phyloP scores from a whole-genome alignment of 108 stramenopile species.

The Nannochloropsis gaditana region DNA sequence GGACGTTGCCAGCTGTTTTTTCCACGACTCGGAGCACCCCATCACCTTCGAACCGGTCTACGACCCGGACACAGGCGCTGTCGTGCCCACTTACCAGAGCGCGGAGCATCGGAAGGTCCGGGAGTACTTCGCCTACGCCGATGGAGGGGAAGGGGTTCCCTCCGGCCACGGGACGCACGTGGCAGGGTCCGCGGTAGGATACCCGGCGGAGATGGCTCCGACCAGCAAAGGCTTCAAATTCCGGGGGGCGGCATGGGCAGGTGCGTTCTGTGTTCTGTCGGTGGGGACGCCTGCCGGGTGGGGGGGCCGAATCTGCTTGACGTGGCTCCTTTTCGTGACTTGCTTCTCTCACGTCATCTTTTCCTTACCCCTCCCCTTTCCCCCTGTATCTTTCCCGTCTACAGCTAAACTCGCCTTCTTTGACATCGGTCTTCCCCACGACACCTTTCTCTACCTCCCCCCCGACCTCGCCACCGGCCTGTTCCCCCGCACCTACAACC shows the following conservation, averaged over 20 bases:
- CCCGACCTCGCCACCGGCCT: conserved; percentile 27
- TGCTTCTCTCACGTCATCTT: neutral
- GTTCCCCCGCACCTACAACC: conserved; percentile 29
- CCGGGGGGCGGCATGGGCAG: neutral
- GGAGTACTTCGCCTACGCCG: neutral
- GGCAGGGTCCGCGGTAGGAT: neutral
- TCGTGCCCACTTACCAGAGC: neutral
- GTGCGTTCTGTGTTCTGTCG: neutral
- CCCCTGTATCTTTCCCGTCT: neutral
- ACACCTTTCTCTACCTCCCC: conserved; percentile 22
- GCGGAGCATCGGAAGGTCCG: neutral
- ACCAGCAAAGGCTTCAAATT: neutral
- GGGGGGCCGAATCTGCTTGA: no score
- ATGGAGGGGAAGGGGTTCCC: neutral
- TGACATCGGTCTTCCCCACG: conserved; percentile 34
- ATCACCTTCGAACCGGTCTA: neutral
- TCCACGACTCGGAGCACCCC: conserved; percentile 24
- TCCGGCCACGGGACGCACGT: neutral
- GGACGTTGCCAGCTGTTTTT: conserved; percentile 38
- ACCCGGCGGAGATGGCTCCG: conserved; percentile 9
- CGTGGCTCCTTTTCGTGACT: neutral
- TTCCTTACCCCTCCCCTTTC: neutral
- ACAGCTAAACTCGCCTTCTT: conserved; percentile 40
- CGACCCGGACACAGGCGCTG: neutral
- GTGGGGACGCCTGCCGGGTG: neutral